Evolutionary conservation across 208 protist species (phyloP).

Genomic region (Porcisia hertigi): DNA sequence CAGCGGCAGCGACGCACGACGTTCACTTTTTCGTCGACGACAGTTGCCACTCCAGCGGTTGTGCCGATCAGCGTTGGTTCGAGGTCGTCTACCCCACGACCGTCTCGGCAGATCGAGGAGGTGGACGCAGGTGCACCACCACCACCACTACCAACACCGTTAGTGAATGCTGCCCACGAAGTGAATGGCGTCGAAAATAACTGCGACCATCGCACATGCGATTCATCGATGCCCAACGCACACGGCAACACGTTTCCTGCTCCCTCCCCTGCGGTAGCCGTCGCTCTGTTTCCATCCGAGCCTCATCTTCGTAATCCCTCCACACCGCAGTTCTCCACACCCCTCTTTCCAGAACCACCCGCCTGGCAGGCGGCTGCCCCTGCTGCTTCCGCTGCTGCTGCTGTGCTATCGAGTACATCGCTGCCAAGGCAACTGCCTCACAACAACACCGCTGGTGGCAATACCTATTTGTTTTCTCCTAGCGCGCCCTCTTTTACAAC

Average conservation of each 20-base stretch:
- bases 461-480: neutral
- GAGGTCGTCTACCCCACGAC: neutral
- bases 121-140: neutral
- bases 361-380: neutral
- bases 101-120: constrained; percentile 7
- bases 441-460: neutral
- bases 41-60: neutral
- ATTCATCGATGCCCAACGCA: constrained; percentile 19
- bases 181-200: constrained; percentile 1
- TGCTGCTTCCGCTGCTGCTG: neutral
- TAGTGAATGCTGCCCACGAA: neutral
- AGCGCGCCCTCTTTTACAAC: neutral
- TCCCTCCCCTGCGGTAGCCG: neutral
- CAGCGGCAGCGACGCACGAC: constrained; percentile 34
- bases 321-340: constrained; percentile 31
- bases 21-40: constrained; percentile 29
- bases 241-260: neutral
- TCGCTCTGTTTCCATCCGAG: neutral
- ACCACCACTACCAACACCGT: neutral
- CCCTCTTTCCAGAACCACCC: constrained; percentile 47
- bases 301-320: neutral
- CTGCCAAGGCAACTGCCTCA: neutral
- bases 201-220: constrained; percentile 34
- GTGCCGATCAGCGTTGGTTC: neutral
- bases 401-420: neutral